Evolutionary conservation across 140 eudicot genomes (phyloP).

Genomic region (Flaveria floridana): DNA sequence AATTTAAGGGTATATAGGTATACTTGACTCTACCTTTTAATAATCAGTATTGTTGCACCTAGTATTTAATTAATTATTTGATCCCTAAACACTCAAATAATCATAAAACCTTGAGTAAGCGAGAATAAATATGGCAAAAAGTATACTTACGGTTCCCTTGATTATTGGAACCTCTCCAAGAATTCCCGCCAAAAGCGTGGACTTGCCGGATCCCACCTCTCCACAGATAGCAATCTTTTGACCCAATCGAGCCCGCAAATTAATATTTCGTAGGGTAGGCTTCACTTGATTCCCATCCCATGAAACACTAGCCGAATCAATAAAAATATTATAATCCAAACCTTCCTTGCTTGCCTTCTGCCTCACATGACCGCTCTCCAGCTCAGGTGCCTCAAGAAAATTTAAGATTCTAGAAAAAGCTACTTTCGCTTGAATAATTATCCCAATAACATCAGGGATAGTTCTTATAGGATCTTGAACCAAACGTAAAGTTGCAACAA

Average conservation of each 20-base stretch:
- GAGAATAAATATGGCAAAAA: background rate
- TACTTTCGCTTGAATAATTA: constrained; percentile 85
- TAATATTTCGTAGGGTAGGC: constrained; percentile 62
- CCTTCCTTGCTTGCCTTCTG: constrained; percentile 35
- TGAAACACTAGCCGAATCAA: constrained; percentile 64
- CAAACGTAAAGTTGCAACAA: constrained; percentile 85
- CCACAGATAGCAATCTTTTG: constrained; percentile 90
- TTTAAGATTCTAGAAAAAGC: constrained; percentile 70
- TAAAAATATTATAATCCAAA: constrained; percentile 35
- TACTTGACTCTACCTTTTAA: background rate
- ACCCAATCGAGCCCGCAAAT: constrained; percentile 59
- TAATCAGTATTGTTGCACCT: constrained; percentile 1
- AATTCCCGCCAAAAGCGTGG: constrained; percentile 83
- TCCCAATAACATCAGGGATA: constrained; percentile 93
- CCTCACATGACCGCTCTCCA: constrained; percentile 55
- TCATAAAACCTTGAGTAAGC: background rate
- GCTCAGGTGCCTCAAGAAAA: constrained; percentile 88
- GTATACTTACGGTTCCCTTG: constrained; percentile 76
- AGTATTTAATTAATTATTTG: background rate
- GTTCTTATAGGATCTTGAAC: constrained; percentile 89
- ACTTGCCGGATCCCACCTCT: constrained; percentile 96
- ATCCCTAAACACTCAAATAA: background rate
- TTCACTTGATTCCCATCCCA: constrained; percentile 65
- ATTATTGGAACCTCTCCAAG: constrained; percentile 87
- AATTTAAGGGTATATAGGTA: background rate